Percentiles rank a stretch among this genome's conserved stretches.
These are phyloP conservation scores for Ilyonectria destructans DNA, from an alignment of 2,329 filamentous ascomycete species.

Conservation along the genomic window DNA sequence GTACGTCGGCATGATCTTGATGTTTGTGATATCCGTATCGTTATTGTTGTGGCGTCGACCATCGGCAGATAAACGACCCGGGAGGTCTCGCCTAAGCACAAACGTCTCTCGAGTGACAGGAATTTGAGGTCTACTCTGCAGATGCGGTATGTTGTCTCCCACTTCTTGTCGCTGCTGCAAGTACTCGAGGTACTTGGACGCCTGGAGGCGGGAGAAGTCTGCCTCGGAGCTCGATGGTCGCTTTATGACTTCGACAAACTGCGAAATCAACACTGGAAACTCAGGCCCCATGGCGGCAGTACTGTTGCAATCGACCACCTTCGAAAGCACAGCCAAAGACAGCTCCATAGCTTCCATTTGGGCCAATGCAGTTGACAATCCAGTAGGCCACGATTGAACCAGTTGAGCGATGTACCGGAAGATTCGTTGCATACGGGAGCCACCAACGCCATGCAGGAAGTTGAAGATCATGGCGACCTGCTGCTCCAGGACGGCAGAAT, in stretches of 20 bases:
- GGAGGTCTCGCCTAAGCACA: conserved; percentile 1
- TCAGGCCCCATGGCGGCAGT: conserved; percentile 51
- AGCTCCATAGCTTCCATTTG: conserved; percentile 47
- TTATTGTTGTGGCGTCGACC: conserved; percentile 19
- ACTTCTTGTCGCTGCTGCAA: background rate
- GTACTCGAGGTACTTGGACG: conserved; percentile 2
- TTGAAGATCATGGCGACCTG: conserved; percentile 55
- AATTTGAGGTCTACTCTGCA: background rate
- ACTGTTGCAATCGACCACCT: conserved; percentile 56
- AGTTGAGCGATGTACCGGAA: conserved; percentile 52
- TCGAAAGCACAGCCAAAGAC: conserved; percentile 53
- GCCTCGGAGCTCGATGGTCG: conserved; percentile 30
- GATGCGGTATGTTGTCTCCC: background rate
- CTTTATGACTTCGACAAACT: background rate
- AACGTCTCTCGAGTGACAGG: background rate
- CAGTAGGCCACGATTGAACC: conserved; percentile 36
- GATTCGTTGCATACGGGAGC: conserved; percentile 50
- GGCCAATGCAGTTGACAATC: background rate
- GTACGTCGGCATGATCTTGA: conserved; percentile 19
- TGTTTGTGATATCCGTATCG: conserved; percentile 5
- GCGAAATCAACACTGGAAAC: conserved; percentile 44
- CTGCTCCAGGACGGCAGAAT: conserved; percentile 58
- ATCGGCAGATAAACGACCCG: background rate
- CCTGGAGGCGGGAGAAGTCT: conserved; percentile 41
- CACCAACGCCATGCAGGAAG: conserved; percentile 55